These are phyloP conservation scores for Alternaria sp. DNA, from an alignment of 2,329 filamentous ascomycete species.

Conservation along the genomic window DNA sequence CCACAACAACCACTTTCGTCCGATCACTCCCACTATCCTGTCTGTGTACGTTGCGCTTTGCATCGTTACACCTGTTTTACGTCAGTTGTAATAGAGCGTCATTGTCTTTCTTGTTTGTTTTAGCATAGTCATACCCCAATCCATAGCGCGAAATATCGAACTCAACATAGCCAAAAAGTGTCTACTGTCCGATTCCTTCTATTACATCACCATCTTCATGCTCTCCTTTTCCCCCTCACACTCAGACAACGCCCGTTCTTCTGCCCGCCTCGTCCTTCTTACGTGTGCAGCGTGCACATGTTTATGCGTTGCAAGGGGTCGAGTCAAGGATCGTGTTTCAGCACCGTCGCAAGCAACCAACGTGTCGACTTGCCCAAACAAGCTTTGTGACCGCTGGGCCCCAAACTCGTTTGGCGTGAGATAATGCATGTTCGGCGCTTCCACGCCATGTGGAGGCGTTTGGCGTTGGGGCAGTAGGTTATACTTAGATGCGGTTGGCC, in stretches of 20 bases:
- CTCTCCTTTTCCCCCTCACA: neutral
- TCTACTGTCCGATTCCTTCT: neutral
- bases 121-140: slow-evolving; percentile 11
- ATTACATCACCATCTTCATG: neutral
- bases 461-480: neutral
- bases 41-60: slow-evolving; percentile 11
- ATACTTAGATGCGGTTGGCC: slow-evolving; percentile 8
- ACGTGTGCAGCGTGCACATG: neutral
- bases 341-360: slow-evolving; percentile 33
- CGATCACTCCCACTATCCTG: slow-evolving; percentile 5
- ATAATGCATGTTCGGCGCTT: slow-evolving; percentile 6
- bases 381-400: slow-evolving; percentile 15
- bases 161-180: neutral
- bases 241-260: neutral
- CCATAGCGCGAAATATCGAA: slow-evolving; percentile 14
- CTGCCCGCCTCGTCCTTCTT: neutral
- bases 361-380: slow-evolving; percentile 19
- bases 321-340: slow-evolving; percentile 20
- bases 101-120: neutral
- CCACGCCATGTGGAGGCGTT: neutral
- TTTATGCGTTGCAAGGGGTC: neutral
- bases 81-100: slow-evolving; percentile 25
- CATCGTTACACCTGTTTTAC: slow-evolving; percentile 9
- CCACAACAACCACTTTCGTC: neutral
- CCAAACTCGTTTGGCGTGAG: slow-evolving; percentile 26